Evolutionary conservation across 805 yeast genomes (phyloP), one percentile per base, ranked within the genome.

Genomic region (Suhomyces pyralidae): DNA sequence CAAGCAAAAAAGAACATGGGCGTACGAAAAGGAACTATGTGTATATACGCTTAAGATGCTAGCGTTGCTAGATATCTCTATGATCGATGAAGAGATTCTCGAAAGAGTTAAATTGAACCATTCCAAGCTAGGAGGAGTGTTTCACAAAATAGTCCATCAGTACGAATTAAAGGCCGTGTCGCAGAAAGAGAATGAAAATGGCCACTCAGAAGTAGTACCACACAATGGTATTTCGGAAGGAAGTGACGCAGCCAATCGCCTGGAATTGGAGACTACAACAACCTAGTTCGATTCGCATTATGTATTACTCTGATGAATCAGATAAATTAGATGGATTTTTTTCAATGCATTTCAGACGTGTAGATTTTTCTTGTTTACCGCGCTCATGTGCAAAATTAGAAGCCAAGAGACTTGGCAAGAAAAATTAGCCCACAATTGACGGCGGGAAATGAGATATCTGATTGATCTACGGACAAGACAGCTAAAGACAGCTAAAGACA

Each of bases 1-100:
- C 6, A 47, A 28, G 9, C 46, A 52, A 30, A 28, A 50, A 30
- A 50, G 47, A 34, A 25, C 43, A 15, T 78, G 78, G 82, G 60
- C 54, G 9, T 59, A 64, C 7, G 82, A 79, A 52, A 70, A 68
- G 49, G 72, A 66, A 8, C 60, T 81, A 17, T 74, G 80, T 55
- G 71, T 76, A 15, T 74, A 61, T 49, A 64, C 77, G 0, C 63
- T 76, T 25, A 79, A 79, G 54, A 50, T 81, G 40, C 58, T 70
- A 15, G 62, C 68, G 6, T 64, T 81, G 40, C 51, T 64, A 12
- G 67, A 70, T 17, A 53, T 70, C 7, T 71, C 69, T 0, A 62
- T 77, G 52, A 59, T 76, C 3, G 62, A 65, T 20, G 58, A 56
- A 0, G 58, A 46, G 3, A 51, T 71, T 2, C 50, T 55, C 6